Conservation (phyloP, 805 yeast species). For the Lachancea lanzarotensis region DNA sequence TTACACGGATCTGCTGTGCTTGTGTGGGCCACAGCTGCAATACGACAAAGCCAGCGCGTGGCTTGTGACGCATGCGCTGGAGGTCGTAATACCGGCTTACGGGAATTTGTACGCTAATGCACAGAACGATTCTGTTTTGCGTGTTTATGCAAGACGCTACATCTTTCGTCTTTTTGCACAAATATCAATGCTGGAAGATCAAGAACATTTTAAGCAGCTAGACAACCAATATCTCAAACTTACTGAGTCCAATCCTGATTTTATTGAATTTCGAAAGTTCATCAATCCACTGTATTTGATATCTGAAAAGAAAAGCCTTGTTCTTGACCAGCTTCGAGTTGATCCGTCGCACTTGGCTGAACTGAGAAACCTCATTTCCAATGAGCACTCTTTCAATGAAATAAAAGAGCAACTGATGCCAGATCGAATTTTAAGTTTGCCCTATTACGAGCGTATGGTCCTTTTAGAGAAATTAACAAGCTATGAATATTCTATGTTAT, state of each 20-base stretch:
- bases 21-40: background rate
- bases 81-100: conserved; percentile 6
- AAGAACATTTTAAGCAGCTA: conserved; percentile 11
- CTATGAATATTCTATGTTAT: conserved; percentile 15
- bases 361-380: conserved; percentile 21
- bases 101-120: conserved; percentile 19
- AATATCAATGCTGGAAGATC: conserved; percentile 22
- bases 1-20: conserved; percentile 14
- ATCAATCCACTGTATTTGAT: conserved; percentile 27
- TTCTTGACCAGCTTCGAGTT: conserved; percentile 12
- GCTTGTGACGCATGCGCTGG: background rate
- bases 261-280: conserved; percentile 23
- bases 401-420: conserved; percentile 18
- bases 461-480: conserved; percentile 22
- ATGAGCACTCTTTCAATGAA: conserved; percentile 16
- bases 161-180: conserved; percentile 22
- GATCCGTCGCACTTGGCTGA: conserved; percentile 19
- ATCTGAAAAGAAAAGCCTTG: conserved; percentile 10
- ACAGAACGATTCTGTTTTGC: conserved; percentile 17
- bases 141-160: conserved; percentile 16
- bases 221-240: conserved; percentile 20
- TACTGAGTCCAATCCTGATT: conserved; percentile 11
- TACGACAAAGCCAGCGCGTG: background rate
- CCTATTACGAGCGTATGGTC: conserved; percentile 31
- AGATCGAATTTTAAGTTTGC: conserved; percentile 19